Evolutionary conservation across 1,139 yeast species (phyloP).

Genomic region (Tardiomyces digboiensis): DNA sequence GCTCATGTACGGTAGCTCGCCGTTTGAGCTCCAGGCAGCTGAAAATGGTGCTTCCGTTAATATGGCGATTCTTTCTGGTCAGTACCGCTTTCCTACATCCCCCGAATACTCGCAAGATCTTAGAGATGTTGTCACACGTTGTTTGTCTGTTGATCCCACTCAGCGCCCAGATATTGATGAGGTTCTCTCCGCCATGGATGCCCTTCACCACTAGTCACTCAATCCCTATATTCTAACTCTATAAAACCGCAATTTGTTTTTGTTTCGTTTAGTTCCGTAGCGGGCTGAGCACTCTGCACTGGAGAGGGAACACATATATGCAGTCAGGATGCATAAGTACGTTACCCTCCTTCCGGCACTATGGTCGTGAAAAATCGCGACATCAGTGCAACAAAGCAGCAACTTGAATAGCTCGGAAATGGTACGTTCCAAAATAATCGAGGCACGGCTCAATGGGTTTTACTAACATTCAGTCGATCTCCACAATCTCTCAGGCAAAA

Average conservation of each 20-base stretch:
- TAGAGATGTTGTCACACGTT: conserved; percentile 44
- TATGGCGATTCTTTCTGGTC: conserved; percentile 68
- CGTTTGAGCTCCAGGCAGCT: conserved; percentile 77
- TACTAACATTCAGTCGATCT: conserved; percentile 14
- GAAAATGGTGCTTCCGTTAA: conserved; percentile 76
- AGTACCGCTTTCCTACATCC: conserved; percentile 50
- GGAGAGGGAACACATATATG: too few species aligned
- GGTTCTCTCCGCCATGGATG: conserved; percentile 38
- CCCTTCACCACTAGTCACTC: too few species aligned
- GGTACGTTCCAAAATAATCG: background rate
- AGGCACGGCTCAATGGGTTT: background rate
- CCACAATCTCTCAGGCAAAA: conserved; percentile 28
- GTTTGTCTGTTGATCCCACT: conserved; percentile 51
- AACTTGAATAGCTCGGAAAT: background rate
- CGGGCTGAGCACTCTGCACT: too few species aligned
- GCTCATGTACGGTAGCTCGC: conserved; percentile 69
- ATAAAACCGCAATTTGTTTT: too few species aligned
- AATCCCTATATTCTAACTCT: too few species aligned
- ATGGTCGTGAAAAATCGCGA: conserved; percentile 1
- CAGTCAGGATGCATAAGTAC: too few species aligned
- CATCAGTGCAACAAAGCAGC: too few species aligned
- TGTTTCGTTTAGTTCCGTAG: too few species aligned
- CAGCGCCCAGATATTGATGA: conserved; percentile 56
- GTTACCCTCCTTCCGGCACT: too few species aligned
- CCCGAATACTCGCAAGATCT: conserved; percentile 47